These are phyloP conservation scores for Schizochytrium sp. DNA, from an alignment of 108 stramenopile genomes.

Conservation along the genomic window DNA sequence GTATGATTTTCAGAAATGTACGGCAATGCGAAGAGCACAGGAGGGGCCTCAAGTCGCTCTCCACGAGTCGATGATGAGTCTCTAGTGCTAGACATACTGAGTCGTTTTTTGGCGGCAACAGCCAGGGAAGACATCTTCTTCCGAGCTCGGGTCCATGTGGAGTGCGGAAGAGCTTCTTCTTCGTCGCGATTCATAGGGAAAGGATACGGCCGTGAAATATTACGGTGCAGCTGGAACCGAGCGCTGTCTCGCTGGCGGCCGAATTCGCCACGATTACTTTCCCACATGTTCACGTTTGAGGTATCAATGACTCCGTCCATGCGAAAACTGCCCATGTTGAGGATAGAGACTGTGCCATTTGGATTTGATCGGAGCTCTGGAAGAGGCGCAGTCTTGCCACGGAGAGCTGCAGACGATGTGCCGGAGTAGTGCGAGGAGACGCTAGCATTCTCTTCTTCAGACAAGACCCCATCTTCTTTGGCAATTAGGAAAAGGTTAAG, in stretches of 20 bases:
- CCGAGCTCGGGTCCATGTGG: no score
- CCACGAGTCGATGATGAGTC: not conserved
- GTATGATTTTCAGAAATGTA: not conserved
- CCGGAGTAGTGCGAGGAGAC: not conserved
- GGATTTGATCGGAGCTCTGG: not conserved
- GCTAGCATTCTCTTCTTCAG: not conserved
- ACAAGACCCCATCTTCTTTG: conserved; percentile 21
- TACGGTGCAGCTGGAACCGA: no score
- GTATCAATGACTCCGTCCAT: not conserved
- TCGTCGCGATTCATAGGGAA: no score
- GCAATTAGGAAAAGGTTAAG: conserved; percentile 62
- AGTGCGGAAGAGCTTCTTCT: no score
- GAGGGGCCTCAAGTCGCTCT: not conserved
- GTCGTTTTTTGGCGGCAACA: no score
- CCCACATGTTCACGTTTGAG: not conserved
- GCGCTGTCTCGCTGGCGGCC: no score
- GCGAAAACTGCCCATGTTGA: not conserved
- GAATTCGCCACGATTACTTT: not conserved
- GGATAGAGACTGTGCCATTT: not conserved
- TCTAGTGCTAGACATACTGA: no score
- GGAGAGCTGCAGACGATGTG: not conserved
- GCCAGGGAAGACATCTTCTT: no score
- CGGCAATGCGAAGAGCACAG: not conserved
- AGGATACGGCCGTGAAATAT: no score
- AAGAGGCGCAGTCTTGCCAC: not conserved